Evolutionary conservation across 1,284 basidiomycete genomes (phyloP).

Genomic region (Testicularia cyperi): DNA sequence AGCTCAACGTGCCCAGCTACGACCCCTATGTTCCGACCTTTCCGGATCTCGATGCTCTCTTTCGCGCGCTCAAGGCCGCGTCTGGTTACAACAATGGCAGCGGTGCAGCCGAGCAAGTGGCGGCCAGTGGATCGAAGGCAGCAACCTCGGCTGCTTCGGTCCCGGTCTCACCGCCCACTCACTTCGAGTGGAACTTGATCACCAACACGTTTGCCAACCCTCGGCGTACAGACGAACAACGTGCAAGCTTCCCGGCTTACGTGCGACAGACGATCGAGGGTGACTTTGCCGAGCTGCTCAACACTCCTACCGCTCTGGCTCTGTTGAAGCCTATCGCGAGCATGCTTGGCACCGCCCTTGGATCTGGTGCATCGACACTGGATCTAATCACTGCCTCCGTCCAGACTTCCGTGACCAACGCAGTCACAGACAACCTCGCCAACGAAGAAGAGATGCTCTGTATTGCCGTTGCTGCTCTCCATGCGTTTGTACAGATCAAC

Average conservation of each 20-base stretch:
- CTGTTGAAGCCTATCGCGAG: conserved; percentile 49
- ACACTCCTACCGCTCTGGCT: conserved; percentile 40
- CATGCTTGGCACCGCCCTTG: conserved; percentile 14
- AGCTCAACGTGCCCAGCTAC: conserved; percentile 10
- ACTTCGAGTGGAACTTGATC: conserved; percentile 40
- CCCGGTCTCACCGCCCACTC: conserved; percentile 5
- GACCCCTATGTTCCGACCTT: conserved; percentile 31
- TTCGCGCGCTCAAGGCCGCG: conserved; percentile 15
- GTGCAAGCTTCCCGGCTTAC: conserved; percentile 27
- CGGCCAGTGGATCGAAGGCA: neutral
- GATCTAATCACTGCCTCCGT: no score
- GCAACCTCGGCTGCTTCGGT: neutral
- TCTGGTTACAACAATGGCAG: conserved; percentile 1
- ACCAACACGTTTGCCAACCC: conserved; percentile 24
- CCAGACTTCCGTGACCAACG: no score
- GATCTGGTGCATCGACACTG: no score
- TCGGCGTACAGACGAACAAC: conserved; percentile 5
- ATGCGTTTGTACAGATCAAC: conserved; percentile 88
- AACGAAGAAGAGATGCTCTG: conserved; percentile 65
- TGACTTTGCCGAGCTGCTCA: conserved; percentile 58
- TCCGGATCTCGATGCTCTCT: conserved; percentile 33
- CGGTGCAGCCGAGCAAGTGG: neutral
- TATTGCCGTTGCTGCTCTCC: conserved; percentile 76
- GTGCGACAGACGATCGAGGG: conserved; percentile 52
- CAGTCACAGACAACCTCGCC: no score